Evolutionary conservation across 139 green algal species (phyloP), one percentile per base, ranked within the genome.

Genomic region (Ostreobium quekettii): DNA sequence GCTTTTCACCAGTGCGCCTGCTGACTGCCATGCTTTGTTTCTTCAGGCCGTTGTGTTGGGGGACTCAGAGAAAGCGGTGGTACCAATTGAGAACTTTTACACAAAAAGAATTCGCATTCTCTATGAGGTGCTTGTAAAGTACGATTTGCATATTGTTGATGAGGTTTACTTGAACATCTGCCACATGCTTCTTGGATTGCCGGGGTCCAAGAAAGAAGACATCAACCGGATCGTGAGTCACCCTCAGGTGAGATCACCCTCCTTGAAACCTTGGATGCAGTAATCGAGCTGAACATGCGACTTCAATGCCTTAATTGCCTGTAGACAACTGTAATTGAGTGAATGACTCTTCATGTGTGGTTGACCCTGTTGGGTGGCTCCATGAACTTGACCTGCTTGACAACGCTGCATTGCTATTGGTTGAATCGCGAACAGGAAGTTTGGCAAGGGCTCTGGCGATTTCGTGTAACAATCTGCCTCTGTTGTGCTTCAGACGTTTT

Each of bases 41-140:
- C 11, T 37, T 19, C 78, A 88, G 82, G 82, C 80, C 1, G 57
- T 88, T 26, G 76, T 67, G 24, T 74, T 82, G 64, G 85, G 82
- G 77, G 80, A 82, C 61, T 57, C 69, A 1, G 82, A 88, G 26
- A 74, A 76, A 65, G 80, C 80, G 38, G 77, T 88, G n/a, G 75
- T 86, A 56, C 82, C 82, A 5, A 80, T 88, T 35, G 82, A 88
- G 67, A 88, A 86, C 78, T 81, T 71, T 1, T 69, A 85, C 36
- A 81, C 80, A 4, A 81, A 81, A 38, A 77, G 67, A 66, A 88
- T 85, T 38, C 79, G 85, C 39, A 71, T 81, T 22, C 80, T 88
- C 49, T 67, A 53, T 36, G 60, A 67, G 26, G 22, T 53, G 24
- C 42, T 66, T 6, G 28, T 26, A 31, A 66, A 22, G 29, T 42